Percentiles rank a stretch among this genome's conserved stretches.
Evolutionary conservation across 1,139 yeast genomes (phyloP).

Genomic region (Lodderomyces elongisporus): DNA sequence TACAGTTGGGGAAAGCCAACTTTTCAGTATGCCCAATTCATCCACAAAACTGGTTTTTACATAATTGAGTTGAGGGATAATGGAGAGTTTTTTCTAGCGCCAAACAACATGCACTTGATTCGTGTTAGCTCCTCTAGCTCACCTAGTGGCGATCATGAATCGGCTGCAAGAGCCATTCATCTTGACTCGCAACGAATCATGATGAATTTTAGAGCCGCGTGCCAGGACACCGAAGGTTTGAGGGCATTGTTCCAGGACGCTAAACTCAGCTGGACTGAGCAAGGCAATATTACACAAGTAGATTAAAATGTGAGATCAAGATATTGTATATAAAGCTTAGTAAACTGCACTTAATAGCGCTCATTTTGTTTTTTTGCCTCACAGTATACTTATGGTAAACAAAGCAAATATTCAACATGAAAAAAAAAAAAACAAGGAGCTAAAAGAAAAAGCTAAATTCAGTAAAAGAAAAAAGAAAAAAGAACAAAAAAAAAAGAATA

Average conservation of each 20-base stretch:
- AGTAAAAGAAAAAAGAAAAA: no score
- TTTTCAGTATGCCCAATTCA: constrained; percentile 81
- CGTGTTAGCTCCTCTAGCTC: constrained; percentile 45
- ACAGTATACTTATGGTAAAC: no score
- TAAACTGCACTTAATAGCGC: no score
- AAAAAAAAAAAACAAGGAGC: no score
- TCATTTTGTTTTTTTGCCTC: no score
- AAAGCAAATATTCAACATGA: no score
- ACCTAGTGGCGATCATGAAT: constrained; percentile 22
- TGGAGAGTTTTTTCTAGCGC: constrained; percentile 77
- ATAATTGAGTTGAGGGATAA: constrained; percentile 82
- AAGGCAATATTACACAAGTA: constrained; percentile 18
- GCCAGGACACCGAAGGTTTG: constrained; percentile 48
- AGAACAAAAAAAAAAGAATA: no score
- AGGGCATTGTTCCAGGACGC: constrained; percentile 57
- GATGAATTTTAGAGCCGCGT: constrained; percentile 60
- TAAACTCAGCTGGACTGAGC: constrained; percentile 38
- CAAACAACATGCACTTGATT: constrained; percentile 69
- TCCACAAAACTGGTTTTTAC: constrained; percentile 84
- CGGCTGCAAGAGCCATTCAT: constrained; percentile 23
- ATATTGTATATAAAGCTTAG: no score
- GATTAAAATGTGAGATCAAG: constrained; percentile 4
- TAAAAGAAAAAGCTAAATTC: no score
- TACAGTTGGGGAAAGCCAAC: constrained; percentile 92
- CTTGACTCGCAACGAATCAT: constrained; percentile 70